A percentile compares a stretch with the other conserved stretches of the same genome.
Conservation (phyloP, 257 asterid species). For the Ocimum tenuiflorum region DNA sequence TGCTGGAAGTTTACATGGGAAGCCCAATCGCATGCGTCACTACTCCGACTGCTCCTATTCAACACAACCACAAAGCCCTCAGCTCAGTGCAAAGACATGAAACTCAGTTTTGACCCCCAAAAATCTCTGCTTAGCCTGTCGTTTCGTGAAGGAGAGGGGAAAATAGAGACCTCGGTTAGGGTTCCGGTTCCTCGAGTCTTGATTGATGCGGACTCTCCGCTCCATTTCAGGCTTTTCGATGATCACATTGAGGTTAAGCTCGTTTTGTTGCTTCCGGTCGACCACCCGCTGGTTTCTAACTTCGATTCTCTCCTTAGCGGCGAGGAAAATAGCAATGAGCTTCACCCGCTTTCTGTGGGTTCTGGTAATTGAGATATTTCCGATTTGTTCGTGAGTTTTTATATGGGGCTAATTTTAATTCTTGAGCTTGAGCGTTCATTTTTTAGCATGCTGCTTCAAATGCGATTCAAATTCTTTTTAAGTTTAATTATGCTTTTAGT, state of each 20-base stretch:
- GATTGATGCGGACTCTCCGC: conserved; percentile 57
- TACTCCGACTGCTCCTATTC: conserved; percentile 48
- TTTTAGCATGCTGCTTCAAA: neutral
- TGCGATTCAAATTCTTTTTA: neutral
- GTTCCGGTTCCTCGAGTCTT: conserved; percentile 67
- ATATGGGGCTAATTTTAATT: neutral
- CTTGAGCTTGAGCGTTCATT: neutral
- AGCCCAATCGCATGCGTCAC: conserved; percentile 57
- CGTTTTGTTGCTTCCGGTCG: conserved; percentile 66
- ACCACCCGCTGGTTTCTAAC: conserved; percentile 71
- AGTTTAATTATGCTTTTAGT: neutral
- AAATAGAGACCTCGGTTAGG: conserved; percentile 29
- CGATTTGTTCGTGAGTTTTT: neutral
- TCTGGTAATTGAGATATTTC: conserved; percentile 38
- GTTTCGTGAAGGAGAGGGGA: conserved; percentile 29
- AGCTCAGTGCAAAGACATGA: conserved; percentile 39
- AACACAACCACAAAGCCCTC: conserved; percentile 37
- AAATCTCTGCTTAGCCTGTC: conserved; percentile 44
- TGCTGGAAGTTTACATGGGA: conserved; percentile 61
- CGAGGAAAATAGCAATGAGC: conserved; percentile 23
- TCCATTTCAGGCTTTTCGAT: conserved; percentile 45
- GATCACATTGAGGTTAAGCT: conserved; percentile 76
- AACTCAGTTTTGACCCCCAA: conserved; percentile 32
- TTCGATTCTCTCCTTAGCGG: conserved; percentile 32
- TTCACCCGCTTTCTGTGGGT: conserved; percentile 39